Base-by-base conservation (phyloP, 257 asterid species). In the Salvia splendens region DNA sequence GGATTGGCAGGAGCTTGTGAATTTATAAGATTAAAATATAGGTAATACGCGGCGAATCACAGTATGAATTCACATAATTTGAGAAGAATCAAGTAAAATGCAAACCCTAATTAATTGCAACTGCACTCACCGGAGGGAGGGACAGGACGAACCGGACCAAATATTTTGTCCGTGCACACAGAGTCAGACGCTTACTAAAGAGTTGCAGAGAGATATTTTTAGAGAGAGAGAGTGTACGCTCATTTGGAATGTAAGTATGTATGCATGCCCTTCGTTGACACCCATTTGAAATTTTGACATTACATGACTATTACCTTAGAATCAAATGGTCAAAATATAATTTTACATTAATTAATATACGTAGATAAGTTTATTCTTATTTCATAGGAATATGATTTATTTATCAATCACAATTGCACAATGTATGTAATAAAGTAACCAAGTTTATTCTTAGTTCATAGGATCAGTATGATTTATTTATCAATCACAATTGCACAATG, bases 51-150 rank as follows among this genome's bases (percentile, higher is more conserved):
- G 67, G 67, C 41, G 55, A 63, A 65, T 47, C 68, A 58, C 40
- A 65, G 71, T 35, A 42, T 4, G 11, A 62, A 4, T 0, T 8
- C 1, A 65, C 68, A 61, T 49, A 76, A 73, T 73, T 66, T 12
- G 75, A 60, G 43, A 35, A 45, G 67, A 67, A 67, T 70, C 67
- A 24, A 64, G 43, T 24, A 12, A 56, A 75, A 75, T 69, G 46
- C 48, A 55, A 78, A 61, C 80, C 83, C 77, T 74, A 73, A 75
- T 75, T 75, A 10, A 64, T 55, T 33, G 75, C 45, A 67, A 64
- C 61, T 52, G 67, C 40, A 67, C 78, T 68, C 68, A 75, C 80
- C 75, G 77, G 75, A 71, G 78, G 66, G 62, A 65, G 61, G 64
- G 72, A 50, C 64, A 51, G 61, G 72, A 40, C 57, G 65, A 65